phyloP scores from a whole-genome alignment of 345 rosid genomes.

The Brassica nigra region DNA sequence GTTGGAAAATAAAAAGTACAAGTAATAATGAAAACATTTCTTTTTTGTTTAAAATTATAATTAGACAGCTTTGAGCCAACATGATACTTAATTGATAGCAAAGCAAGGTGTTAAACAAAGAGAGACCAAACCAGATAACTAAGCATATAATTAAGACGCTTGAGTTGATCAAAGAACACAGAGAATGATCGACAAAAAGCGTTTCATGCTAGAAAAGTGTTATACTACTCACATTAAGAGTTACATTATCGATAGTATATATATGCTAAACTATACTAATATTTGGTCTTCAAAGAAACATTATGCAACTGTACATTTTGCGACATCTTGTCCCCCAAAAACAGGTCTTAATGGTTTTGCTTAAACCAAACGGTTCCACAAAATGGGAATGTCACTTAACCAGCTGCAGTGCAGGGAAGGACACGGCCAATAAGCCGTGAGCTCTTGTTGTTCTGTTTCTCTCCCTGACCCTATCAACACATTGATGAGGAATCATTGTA shows the following conservation, averaged over 20 bases:
- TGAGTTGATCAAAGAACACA: no score
- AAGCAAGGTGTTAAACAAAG: no score
- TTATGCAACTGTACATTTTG: slow-evolving; percentile 33
- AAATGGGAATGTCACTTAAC: slow-evolving; percentile 18
- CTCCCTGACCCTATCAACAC: slow-evolving; percentile 54
- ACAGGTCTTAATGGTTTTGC: slow-evolving; percentile 15
- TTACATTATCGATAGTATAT: slow-evolving; percentile 1
- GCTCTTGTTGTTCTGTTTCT: slow-evolving; percentile 44
- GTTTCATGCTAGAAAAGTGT: background rate
- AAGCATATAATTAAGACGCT: no score
- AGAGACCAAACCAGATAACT: no score
- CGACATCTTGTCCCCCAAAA: slow-evolving; percentile 11
- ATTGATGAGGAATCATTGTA: slow-evolving; percentile 2
- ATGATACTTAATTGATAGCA: no score
- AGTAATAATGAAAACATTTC: no score
- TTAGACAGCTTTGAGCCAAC: no score
- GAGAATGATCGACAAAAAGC: no score
- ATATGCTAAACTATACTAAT: slow-evolving; percentile 1
- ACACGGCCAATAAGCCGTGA: slow-evolving; percentile 54
- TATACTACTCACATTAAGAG: background rate
- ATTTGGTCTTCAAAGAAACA: slow-evolving; percentile 4
- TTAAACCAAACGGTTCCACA: slow-evolving; percentile 21
- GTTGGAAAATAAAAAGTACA: background rate
- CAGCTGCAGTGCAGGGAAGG: slow-evolving; percentile 54
- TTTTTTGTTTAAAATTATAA: no score